phyloP scores from a whole-genome alignment of 2,329 filamentous ascomycete genomes.

The Fusarium acutatum region DNA sequence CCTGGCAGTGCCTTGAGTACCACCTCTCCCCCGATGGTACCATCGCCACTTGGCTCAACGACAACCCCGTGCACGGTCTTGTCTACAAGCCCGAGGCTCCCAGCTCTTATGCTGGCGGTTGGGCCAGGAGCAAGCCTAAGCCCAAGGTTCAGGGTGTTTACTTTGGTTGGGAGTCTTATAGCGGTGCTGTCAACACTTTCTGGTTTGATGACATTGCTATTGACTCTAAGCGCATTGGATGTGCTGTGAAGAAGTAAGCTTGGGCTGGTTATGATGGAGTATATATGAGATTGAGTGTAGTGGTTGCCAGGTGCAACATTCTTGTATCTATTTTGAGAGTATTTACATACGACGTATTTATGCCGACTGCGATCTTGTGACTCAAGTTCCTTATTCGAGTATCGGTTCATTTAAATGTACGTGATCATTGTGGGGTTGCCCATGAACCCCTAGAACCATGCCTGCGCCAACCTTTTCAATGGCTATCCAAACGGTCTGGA shows the following conservation, averaged over 20 bases:
- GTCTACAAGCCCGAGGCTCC: conserved; percentile 50
- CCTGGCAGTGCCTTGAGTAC: conserved; percentile 70
- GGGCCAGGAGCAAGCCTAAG: conserved; percentile 58
- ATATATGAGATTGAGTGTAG: conserved; percentile 9
- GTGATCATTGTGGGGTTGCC: rapidly evolving
- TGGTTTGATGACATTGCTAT: conserved; percentile 70
- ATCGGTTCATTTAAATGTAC: neutral
- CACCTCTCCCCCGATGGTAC: conserved; percentile 65
- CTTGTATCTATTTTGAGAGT: conserved; percentile 21
- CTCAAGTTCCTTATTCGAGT: neutral
- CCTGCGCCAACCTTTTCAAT: rapidly evolving
- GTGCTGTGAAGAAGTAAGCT: conserved; percentile 14
- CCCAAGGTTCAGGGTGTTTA: conserved; percentile 65
- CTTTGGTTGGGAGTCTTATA: conserved; percentile 72
- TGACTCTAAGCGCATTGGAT: conserved; percentile 34
- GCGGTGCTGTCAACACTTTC: conserved; percentile 67
- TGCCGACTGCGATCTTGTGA: neutral
- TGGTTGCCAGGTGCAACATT: conserved; percentile 18
- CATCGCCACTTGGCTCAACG: conserved; percentile 69
- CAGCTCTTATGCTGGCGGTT: conserved; percentile 54
- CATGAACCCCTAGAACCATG: rapidly evolving
- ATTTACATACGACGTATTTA: neutral
- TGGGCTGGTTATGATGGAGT: neutral
- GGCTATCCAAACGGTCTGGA: rapidly evolving
- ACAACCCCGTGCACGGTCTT: conserved; percentile 59